Base-by-base conservation (phyloP, 371 early-diverging fungal species). In the Funneliformis caledonium region DNA sequence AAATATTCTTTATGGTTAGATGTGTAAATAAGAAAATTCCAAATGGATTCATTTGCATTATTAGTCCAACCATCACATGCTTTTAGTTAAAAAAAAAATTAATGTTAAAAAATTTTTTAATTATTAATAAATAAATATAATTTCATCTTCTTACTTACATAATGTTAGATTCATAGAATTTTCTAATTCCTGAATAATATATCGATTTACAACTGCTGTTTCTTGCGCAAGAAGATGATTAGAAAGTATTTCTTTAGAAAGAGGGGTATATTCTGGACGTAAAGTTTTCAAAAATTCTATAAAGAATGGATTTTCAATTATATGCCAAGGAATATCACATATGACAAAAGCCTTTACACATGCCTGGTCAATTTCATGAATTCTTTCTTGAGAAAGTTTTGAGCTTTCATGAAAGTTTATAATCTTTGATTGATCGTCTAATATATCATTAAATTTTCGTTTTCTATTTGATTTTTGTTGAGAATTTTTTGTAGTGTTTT, bases 261-360 rank as follows among this genome's bases (percentile, higher is more conserved):
- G 43, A 59, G 60, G 74, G 33, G 4, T 9, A 26, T 73, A 73
- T 52, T 8, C 73, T 6, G 33, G 56, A 9, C 8, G 69, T 47
- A 69, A 73, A 16, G 6, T 22, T 22, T 59, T 14, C 26, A 26
- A 26, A 26, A 26, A 26, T 26, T 26, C 26, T 26, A 26, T 26
- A 26, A 26, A 26, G 26, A 45, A 74, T 26, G 60, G 74, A 74
- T 74, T 74, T 1, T 56, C 37, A 42, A 74, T 59, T 16, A 74
- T 42, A 37, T 59, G 33, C 31, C 22, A 74, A 8, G 74, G 33
- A 14, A 59, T 74, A 7, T 22, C 47, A 74, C 59, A 74, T 33
- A 74, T 8, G 6, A 59, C 47, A 74, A 74, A 74, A 37, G 59
- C 52, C 56, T 59, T 73, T 52, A 74, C 14, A n/a, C 22, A 59